Evolutionary conservation across 257 asterid species (phyloP), one percentile per base, ranked within the genome.

Genomic region (Cinchona pubescens): DNA sequence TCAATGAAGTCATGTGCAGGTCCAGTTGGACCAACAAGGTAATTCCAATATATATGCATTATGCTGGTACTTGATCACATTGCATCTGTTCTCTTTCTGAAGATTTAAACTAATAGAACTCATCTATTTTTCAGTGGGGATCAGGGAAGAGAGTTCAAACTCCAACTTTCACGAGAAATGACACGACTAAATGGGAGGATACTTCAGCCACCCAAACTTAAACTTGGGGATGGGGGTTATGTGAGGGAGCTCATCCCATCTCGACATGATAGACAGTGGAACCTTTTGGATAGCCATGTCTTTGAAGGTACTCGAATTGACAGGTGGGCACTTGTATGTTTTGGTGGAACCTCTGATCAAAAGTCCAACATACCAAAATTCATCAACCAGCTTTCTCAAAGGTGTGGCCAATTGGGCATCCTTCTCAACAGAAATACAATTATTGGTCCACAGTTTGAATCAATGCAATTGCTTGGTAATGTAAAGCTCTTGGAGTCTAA

Each of bases 21-120:
- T 78, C 78, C 91, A 1, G 82, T 89, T n/a, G 99, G 98, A n/a
- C 99, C 98, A 59, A 89, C 89, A 16, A 94, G 99, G 99, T 94
- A 86, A 25, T 35, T 71, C 71, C 56, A 32, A 48, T 42, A 35
- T 42, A 35, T 61, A 9, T 60, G 75, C 35, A 23, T 27, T 51
- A 58, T 49, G 58, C 12, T 25, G 45, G 23, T 43, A 14, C 30
- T 68, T 65, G 16, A 23, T 58, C 32, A 23, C 16, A 45, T 34
- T 66, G 61, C 35, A 43, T 48, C 23, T 49, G 51, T 69, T n/a
- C 18, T 61, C 68, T 53, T 25, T 76, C 10, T 63, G n/a, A 37
- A 8, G 8, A 68, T 74, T 60, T 11, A 18, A 64, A 71, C 13
- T 71, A 40, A 69, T 64, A 21, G 3, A 38, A 62, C 53, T 76